Conservation (phyloP, 2,329 filamentous ascomycete species). For the Podosphaera xanthii region DNA sequence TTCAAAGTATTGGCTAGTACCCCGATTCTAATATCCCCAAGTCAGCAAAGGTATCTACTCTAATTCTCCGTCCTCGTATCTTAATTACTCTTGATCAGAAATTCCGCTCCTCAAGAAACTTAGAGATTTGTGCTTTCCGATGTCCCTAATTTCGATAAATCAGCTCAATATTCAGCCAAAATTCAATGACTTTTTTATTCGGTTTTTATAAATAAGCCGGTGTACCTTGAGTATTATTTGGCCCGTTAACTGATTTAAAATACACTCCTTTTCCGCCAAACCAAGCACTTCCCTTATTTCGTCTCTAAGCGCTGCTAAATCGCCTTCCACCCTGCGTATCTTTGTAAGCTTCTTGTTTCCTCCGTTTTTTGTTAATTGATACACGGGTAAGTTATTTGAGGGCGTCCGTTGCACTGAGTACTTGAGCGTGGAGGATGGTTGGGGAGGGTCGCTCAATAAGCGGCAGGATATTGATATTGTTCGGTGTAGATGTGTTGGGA, state of each 20-base stretch:
- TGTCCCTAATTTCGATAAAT: not conserved
- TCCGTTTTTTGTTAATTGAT: slow-evolving; percentile 48
- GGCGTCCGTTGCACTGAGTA: slow-evolving; percentile 43
- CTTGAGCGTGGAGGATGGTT: slow-evolving; percentile 3
- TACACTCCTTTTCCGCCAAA: slow-evolving; percentile 27
- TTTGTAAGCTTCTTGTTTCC: slow-evolving; percentile 53
- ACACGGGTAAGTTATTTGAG: slow-evolving; percentile 53
- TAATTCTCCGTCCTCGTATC: too few species aligned
- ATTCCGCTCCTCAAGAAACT: not conserved
- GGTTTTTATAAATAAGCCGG: not conserved
- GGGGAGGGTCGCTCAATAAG: not conserved
- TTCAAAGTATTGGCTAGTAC: too few species aligned
- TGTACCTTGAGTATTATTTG: slow-evolving; percentile 55
- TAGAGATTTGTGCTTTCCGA: not conserved
- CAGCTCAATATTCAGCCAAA: not conserved
- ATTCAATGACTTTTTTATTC: too few species aligned
- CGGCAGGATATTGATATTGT: slow-evolving; percentile 8
- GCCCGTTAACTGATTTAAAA: slow-evolving; percentile 31
- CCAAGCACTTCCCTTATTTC: slow-evolving; percentile 38
- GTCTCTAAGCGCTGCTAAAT: slow-evolving; percentile 35
- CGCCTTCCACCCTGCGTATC: slow-evolving; percentile 60
- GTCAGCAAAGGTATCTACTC: too few species aligned
- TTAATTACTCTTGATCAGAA: not conserved
- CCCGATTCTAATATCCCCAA: too few species aligned
- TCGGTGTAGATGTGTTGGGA: slow-evolving; percentile 10